phyloP scores from a whole-genome alignment of 805 yeast species.

The Ogataea nitratoaversa region DNA sequence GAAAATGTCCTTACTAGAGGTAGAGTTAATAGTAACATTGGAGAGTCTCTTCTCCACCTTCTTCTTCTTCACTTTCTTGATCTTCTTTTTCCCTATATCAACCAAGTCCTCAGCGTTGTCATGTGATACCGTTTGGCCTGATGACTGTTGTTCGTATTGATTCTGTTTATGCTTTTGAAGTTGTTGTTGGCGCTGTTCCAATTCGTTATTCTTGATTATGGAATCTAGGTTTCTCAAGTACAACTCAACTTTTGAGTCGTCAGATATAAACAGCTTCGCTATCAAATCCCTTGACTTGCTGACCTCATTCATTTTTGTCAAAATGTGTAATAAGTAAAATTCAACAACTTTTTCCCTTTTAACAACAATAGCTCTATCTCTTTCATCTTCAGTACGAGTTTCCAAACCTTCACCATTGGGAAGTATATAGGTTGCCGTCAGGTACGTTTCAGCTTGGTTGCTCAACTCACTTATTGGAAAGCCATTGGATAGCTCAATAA shows the following conservation, averaged over 20 bases:
- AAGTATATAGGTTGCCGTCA: constrained; percentile 13
- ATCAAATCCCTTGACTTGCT: constrained; percentile 17
- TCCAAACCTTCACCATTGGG: constrained; percentile 16
- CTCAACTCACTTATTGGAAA: constrained; percentile 15
- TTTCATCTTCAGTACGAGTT: neutral
- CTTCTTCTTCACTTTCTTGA: constrained; percentile 3
- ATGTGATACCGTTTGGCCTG: neutral
- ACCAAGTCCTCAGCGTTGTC: neutral
- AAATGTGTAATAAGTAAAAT: constrained; percentile 24
- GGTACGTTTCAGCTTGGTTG: constrained; percentile 22
- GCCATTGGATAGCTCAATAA: constrained; percentile 29
- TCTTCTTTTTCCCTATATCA: neutral
- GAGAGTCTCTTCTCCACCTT: neutral
- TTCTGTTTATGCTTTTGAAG: constrained; percentile 1
- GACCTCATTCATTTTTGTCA: constrained; percentile 18
- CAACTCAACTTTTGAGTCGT: constrained; percentile 11
- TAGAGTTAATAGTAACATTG: too few species aligned
- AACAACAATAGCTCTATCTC: neutral
- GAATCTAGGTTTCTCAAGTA: constrained; percentile 13
- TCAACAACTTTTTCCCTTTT: constrained; percentile 18
- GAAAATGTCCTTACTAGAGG: too few species aligned
- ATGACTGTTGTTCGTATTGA: neutral
- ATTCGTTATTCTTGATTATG: constrained; percentile 3
- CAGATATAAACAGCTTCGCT: constrained; percentile 14
- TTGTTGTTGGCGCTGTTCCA: constrained; percentile 1